phyloP scores from a whole-genome alignment of 1,284 basidiomycete species.

The Cryptococcus neoformans region DNA sequence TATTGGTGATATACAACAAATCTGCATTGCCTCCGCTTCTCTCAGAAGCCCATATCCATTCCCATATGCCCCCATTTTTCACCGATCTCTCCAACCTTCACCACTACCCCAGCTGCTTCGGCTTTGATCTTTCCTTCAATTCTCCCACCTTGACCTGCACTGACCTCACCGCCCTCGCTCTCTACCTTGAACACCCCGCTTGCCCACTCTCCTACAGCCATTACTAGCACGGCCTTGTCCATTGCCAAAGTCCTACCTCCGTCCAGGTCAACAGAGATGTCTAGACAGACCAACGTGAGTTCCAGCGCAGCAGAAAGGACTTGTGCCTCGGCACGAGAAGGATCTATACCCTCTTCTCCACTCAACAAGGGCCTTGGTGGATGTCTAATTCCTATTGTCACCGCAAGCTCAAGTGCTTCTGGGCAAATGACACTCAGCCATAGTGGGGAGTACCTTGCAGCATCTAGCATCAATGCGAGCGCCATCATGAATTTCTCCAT shows the following conservation, averaged over 20 bases:
- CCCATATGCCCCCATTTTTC: conserved; percentile 62
- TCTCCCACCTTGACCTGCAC: conserved; percentile 61
- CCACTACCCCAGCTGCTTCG: conserved; percentile 71
- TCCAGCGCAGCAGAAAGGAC: conserved; percentile 73
- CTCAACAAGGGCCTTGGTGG: conserved; percentile 45
- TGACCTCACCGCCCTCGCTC: conserved; percentile 61
- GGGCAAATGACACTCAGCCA: conserved; percentile 79
- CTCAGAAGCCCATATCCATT: not conserved
- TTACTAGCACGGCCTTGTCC: conserved; percentile 67
- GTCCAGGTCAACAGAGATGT: conserved; percentile 71
- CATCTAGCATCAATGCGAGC: conserved; percentile 75
- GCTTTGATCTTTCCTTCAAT: conserved; percentile 55
- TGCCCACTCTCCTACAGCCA: conserved; percentile 78
- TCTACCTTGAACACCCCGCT: conserved; percentile 62
- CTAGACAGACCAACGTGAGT: conserved; percentile 69
- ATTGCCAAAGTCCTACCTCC: conserved; percentile 69
- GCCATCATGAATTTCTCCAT: conserved; percentile 73
- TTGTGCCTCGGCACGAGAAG: conserved; percentile 55
- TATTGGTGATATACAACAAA: not conserved
- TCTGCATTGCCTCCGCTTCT: no score
- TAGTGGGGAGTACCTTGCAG: conserved; percentile 69
- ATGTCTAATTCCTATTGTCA: conserved; percentile 69
- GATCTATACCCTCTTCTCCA: conserved; percentile 11
- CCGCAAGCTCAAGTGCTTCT: conserved; percentile 72
- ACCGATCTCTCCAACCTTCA: conserved; percentile 73